Conservation (phyloP, 2,329 filamentous ascomycete species). For the Ophiocordyceps camponoti-saundersi region DNA sequence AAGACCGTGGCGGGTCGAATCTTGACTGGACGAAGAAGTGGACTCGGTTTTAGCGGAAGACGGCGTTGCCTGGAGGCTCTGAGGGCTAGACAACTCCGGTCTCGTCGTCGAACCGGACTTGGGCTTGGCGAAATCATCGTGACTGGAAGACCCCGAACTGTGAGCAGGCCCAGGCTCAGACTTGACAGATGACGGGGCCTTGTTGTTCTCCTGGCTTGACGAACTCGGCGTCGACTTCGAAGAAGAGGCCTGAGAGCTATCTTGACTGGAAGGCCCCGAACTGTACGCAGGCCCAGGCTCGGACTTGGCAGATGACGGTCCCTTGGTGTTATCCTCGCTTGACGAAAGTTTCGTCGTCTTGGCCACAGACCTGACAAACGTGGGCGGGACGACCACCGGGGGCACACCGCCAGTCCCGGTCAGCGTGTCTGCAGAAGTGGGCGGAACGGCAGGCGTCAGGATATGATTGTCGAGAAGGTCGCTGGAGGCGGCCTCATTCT, state of each 20-base stretch:
- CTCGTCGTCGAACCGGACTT: not conserved
- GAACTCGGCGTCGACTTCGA: not conserved
- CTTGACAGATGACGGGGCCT: not conserved
- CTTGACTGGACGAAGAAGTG: not conserved
- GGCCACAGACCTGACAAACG: not conserved
- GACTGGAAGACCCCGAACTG: not conserved
- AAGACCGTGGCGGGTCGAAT: not conserved
- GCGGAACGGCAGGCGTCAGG: not conserved
- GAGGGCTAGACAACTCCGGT: not conserved
- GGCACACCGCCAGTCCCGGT: not conserved
- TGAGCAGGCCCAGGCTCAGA: not conserved
- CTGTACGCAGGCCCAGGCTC: not conserved
- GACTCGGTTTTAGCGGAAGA: not conserved
- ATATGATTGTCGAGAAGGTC: not conserved
- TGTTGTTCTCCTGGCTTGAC: not conserved
- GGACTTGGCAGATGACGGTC: not conserved
- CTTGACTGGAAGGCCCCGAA: not conserved
- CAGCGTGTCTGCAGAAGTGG: not conserved
- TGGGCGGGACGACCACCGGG: not conserved
- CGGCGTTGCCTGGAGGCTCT: not conserved
- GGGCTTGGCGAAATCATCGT: not conserved
- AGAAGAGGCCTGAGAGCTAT: not conserved
- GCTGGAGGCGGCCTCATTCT: not conserved
- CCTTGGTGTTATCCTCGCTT: not conserved
- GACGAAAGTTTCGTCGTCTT: not conserved